phyloP scores from a whole-genome alignment of 768 basidiomycete genomes.

The Kwoniella sp. region DNA sequence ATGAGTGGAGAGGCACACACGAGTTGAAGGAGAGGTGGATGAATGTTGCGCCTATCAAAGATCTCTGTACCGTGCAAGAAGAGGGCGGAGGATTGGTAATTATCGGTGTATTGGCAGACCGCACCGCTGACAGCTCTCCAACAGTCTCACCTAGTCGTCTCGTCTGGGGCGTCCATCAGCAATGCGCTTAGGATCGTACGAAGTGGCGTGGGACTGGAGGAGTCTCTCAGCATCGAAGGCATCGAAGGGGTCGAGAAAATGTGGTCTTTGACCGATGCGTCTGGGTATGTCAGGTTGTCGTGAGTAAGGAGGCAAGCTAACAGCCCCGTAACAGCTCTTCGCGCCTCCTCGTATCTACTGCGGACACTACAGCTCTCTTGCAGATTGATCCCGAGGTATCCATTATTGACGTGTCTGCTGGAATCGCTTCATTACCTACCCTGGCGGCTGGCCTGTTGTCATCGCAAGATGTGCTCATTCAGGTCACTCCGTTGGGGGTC shows the following conservation, averaged over 20 bases:
- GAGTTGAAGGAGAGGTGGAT: slow-evolving; percentile 39
- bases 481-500: slow-evolving; percentile 21
- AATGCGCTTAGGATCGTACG: slow-evolving; percentile 42
- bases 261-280: slow-evolving; percentile 19
- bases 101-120: background rate
- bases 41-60: slow-evolving; percentile 48
- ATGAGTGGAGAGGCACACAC: slow-evolving; percentile 2
- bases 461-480: slow-evolving; percentile 11
- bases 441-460: slow-evolving; percentile 25
- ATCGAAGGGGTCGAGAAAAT: slow-evolving; percentile 30
- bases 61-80: slow-evolving; percentile 42
- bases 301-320: background rate
- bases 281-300: background rate
- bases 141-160: slow-evolving; percentile 43
- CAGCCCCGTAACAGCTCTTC: background rate
- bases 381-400: slow-evolving; percentile 17
- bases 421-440: slow-evolving; percentile 24
- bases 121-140: background rate
- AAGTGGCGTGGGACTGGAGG: slow-evolving; percentile 46
- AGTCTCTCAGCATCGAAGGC: slow-evolving; percentile 27
- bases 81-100: slow-evolving; percentile 41
- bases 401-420: background rate
- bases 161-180: slow-evolving; percentile 41
- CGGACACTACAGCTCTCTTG: slow-evolving; percentile 6
- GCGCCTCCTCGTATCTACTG: slow-evolving; percentile 24